Evolutionary conservation across 225 moss, liverwort and hornwort genomes (phyloP), one percentile per base, ranked within the genome.

Genomic region (Pleurozium schreberi): DNA sequence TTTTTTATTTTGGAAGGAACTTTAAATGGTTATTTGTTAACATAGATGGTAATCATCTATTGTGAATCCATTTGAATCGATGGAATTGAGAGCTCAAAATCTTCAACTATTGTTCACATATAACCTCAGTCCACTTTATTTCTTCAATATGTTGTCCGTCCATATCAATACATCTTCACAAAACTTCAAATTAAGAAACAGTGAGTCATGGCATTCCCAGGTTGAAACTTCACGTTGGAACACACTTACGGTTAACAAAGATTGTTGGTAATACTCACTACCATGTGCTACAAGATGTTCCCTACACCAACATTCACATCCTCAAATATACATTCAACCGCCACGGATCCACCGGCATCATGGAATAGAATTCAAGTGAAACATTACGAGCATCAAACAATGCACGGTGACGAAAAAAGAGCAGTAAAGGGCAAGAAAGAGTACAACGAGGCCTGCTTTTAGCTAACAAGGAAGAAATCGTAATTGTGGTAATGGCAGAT

Each of bases 401-500:
- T 75, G 42, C 66, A 75, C 75, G 64, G 49, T 47, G 23, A 47
- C 38, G 12, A 75, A 50, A 23, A 38, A 38, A 53, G n/a, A 27
- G 17, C 10, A 45, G 28, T 9, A 52, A n/a, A 80, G 40, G 50
- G 49, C 31, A 33, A 36, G 77, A 40, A 47, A 33, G 68, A 90
- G 84, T 90, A 96, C 97, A 86, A 97, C 96, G 17, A 95, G 83
- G 80, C 97, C 95, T 4, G 88, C 86, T 61, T n/a, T n/a, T 96
- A 96, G 76, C 95, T 94, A 80, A 95, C 93, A 7, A 97, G 94
- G 87, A 94, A 96, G 75, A 97, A 96, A 79, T 97, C 96, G 28
- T 93, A 94, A 52, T 93, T 95, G 40, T 94, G 93, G 21, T 96
- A 96, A 88, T 96, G 95, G 73, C 96, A 96, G 22, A 97, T 92